Evolutionary conservation across 768 basidiomycete species (phyloP).

Genomic region (Neoboletus brunneissimus): DNA sequence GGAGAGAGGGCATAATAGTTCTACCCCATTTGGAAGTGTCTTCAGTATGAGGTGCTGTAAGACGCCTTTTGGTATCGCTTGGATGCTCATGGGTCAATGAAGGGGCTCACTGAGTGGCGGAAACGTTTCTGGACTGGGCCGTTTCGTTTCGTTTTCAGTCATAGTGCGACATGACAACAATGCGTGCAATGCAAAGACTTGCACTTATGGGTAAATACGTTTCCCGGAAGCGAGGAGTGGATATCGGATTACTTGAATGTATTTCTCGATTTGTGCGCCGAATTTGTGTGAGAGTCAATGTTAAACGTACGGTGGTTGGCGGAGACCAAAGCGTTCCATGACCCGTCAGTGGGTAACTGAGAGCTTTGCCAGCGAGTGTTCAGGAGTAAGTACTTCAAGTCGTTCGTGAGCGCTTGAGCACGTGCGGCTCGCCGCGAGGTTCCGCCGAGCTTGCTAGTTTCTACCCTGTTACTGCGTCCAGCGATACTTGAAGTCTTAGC

Average conservation of each 20-base stretch:
- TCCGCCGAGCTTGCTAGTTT: not conserved
- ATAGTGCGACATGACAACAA: not conserved
- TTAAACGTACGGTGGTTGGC: not conserved
- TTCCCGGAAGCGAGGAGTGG: not conserved
- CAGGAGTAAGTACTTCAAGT: not conserved
- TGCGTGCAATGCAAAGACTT: not conserved
- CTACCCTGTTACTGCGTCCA: not conserved
- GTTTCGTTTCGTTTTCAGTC: too few species aligned
- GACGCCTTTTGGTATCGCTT: not conserved
- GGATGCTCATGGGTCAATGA: too few species aligned
- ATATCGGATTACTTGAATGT: not conserved
- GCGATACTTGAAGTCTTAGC: not conserved
- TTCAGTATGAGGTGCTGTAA: not conserved
- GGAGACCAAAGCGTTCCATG: not conserved
- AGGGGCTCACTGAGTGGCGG: not conserved
- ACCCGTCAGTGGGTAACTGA: not conserved
- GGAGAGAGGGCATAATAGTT: not conserved
- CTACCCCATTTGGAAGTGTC: not conserved
- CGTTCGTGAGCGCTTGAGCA: not conserved
- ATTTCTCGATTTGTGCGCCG: not conserved
- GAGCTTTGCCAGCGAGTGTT: not conserved
- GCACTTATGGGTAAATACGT: not conserved
- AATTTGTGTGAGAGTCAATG: not conserved
- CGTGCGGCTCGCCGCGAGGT: not conserved
- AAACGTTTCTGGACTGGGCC: not conserved